Base-by-base conservation (phyloP, 352 stramenopile genomes). In the Poterioochromonas sp. region DNA sequence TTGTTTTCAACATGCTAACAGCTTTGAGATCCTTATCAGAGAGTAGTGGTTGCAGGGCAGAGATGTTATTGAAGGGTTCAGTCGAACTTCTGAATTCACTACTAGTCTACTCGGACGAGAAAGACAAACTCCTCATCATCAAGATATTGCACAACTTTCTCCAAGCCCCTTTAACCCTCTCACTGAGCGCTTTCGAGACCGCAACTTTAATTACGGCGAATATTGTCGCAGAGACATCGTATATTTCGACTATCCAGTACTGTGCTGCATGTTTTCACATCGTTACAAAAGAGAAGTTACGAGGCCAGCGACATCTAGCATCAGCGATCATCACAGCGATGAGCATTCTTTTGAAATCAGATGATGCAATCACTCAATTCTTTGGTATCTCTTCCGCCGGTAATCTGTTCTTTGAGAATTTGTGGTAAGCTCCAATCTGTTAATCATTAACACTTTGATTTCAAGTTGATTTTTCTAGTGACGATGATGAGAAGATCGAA, bases 391-490 rank as follows among this genome's bases (percentile, higher is more conserved):
- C 47, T n/a, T 47, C 71, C 8, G 12, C 71, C 5, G 41, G 43
- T 18, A 78, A 68, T 35, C 8, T 78, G 12, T 78, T 78, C 32
- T 78, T 78, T 34, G 53, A 44, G 32, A 65, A 78, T 51, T 39
- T 78, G 29, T 58, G 35, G 68, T 76, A 41, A 62, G 68, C 54
- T 20, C n/a, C n/a, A 20, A 20, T 20, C 18, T 51, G 43, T 18
- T 51, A 51, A 20, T 51, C 43, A 51, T 51, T 51, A 51, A 20
- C 5, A 51, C 5, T 51, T 20, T 51, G 5, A 51, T 51, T 51
- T 51, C 18, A 20, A 20, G 18, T 51, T 51, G 5, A 51, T 51
- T 20, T 51, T 51, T 51, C 18, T 39, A 65, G 12, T 15, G n/a
- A 15, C 54, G n/a, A 65, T 15, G 11, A 65, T 65, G 5, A 1